Evolutionary conservation across 1,284 basidiomycete genomes (phyloP).

Genomic region (Rhodotorula mucilaginosa): DNA sequence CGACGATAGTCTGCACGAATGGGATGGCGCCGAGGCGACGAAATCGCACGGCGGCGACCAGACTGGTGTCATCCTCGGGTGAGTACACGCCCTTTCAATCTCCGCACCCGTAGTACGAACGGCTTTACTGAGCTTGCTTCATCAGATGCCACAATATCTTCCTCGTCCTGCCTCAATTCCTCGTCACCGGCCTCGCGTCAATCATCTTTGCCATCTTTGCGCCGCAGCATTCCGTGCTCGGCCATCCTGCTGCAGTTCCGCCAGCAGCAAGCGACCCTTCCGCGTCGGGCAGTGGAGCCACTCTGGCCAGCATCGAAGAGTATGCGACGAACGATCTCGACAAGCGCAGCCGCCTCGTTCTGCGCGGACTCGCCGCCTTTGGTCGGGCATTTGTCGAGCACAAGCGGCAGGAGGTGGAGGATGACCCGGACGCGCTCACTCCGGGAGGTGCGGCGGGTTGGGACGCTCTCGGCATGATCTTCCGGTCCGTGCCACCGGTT

Average conservation of each 20-base stretch:
- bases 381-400: conserved; percentile 1
- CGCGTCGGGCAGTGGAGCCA: neutral
- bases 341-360: neutral
- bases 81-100: neutral
- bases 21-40: conserved; percentile 11
- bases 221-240: conserved; percentile 42
- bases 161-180: conserved; percentile 65
- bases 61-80: conserved; percentile 75
- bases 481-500: conserved; percentile 25
- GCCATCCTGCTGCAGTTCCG: neutral
- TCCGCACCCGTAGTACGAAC: too few relatives aligned
- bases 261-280: neutral
- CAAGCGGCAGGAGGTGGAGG: neutral
- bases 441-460: conserved; percentile 10
- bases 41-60: conserved; percentile 61
- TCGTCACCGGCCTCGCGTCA: conserved; percentile 54
- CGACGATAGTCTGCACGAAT: conserved; percentile 10
- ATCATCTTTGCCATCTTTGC: conserved; percentile 55
- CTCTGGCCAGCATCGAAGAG: neutral
- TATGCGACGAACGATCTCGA: neutral
- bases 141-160: conserved; percentile 83
- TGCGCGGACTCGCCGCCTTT: neutral
- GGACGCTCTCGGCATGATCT: conserved; percentile 42
- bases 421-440: neutral
- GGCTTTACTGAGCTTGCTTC: neutral